phyloP scores from a whole-genome alignment of 495 filamentous ascomycete genomes.

The Xylaria cubensis region DNA sequence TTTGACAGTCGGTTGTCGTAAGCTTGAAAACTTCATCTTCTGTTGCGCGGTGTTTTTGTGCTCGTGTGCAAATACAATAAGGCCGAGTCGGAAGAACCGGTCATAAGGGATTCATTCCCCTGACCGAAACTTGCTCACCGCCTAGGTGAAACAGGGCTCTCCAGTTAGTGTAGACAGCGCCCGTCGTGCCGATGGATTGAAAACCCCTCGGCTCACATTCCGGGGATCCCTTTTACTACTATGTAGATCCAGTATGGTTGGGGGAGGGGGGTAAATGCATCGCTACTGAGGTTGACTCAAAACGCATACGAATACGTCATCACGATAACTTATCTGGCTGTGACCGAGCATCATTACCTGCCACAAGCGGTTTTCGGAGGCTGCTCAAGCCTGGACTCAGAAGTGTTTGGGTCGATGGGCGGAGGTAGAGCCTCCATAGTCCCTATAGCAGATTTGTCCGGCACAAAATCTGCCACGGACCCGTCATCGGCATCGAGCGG shows the following conservation, averaged over 20 bases:
- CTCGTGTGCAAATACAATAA: conserved; percentile 8
- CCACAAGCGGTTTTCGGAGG: conserved; percentile 7
- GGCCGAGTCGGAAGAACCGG: conserved; percentile 21
- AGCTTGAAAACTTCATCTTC: background rate
- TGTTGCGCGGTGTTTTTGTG: background rate
- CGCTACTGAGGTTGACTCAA: conserved; percentile 8
- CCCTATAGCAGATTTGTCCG: background rate
- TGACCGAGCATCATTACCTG: conserved; percentile 24
- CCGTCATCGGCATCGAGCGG: conserved; percentile 5
- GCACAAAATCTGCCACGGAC: conserved; percentile 1
- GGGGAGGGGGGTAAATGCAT: background rate
- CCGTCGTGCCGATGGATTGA: conserved; percentile 20
- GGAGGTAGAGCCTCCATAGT: conserved; percentile 17
- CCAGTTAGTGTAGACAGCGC: conserved; percentile 11
- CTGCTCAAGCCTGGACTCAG: background rate
- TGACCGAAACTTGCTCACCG: conserved; percentile 27
- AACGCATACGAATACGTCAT: conserved; percentile 21
- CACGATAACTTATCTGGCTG: conserved; percentile 11
- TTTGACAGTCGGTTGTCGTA: conserved; percentile 15
- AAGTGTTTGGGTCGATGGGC: background rate
- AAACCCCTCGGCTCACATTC: conserved; percentile 20
- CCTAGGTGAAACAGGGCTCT: conserved; percentile 25
- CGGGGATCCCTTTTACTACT: conserved; percentile 18
- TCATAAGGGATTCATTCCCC: conserved; percentile 22
- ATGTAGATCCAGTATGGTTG: background rate